A percentile compares a stretch with the other conserved stretches of the same genome.
phyloP scores from a whole-genome alignment of 129 eudicot species.

The Ambrosia artemisiifolia region DNA sequence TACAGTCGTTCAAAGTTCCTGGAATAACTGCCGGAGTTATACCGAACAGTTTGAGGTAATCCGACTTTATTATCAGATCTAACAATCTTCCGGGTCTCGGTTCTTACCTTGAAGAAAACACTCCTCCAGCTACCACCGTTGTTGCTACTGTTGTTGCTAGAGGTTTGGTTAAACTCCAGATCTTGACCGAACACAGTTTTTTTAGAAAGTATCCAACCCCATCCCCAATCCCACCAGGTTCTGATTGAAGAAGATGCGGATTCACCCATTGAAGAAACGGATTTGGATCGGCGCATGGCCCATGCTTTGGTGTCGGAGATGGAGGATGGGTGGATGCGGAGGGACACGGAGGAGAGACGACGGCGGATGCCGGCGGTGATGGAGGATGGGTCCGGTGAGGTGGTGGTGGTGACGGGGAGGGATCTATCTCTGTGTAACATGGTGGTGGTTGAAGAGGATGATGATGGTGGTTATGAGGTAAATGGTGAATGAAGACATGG shows the following conservation, averaged over 20 bases:
- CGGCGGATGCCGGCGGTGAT: slow-evolving; percentile 44
- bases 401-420: slow-evolving; percentile 52
- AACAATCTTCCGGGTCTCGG: slow-evolving; percentile 49
- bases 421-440: slow-evolving; percentile 33
- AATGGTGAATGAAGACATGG: too few relatives aligned
- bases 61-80: slow-evolving; percentile 42
- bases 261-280: slow-evolving; percentile 58
- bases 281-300: slow-evolving; percentile 63
- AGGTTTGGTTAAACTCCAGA: slow-evolving; percentile 76
- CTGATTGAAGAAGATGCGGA: slow-evolving; percentile 49
- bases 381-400: neutral
- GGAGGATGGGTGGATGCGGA: slow-evolving; percentile 37
- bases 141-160: slow-evolving; percentile 41
- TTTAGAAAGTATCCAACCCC: slow-evolving; percentile 64
- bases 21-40: slow-evolving; percentile 26
- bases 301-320: slow-evolving; percentile 30
- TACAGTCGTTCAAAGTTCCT: slow-evolving; percentile 40
- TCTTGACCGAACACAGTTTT: slow-evolving; percentile 66
- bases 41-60: too few relatives aligned
- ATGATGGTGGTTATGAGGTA: too few relatives aligned
- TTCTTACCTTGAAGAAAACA: slow-evolving; percentile 54
- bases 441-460: too few relatives aligned
- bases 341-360: slow-evolving; percentile 61
- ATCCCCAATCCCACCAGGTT: slow-evolving; percentile 79
- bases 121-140: slow-evolving; percentile 78